Evolutionary conservation across 2,329 filamentous ascomycete species (phyloP).

Genomic region (Alternaria gansuensis): DNA sequence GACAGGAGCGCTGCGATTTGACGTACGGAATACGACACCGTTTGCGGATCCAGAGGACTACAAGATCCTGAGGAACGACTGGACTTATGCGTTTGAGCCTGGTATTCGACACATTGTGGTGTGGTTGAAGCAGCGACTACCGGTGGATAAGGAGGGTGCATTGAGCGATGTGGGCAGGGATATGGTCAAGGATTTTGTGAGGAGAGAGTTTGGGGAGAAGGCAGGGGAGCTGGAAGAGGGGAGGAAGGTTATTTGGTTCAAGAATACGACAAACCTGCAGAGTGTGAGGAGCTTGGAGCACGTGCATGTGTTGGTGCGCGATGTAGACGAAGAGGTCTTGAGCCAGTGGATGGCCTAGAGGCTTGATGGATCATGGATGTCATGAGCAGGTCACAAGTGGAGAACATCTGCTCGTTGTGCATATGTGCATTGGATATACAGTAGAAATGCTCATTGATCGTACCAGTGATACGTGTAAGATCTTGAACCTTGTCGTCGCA

Average conservation of each 20-base stretch:
- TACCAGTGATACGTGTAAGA: background rate
- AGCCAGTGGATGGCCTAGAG: slow-evolving; percentile 22
- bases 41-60: slow-evolving; percentile 66
- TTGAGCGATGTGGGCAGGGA: slow-evolving; percentile 42
- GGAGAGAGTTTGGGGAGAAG: slow-evolving; percentile 59
- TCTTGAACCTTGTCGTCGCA: background rate
- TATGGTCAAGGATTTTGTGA: slow-evolving; percentile 44
- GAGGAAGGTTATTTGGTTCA: slow-evolving; percentile 69
- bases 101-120: slow-evolving; percentile 66
- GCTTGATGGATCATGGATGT: background rate
- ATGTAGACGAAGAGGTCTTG: slow-evolving; percentile 68
- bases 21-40: slow-evolving; percentile 58
- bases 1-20: slow-evolving; percentile 47
- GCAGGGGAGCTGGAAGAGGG: slow-evolving; percentile 48
- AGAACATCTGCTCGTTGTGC: background rate
- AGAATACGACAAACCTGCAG: slow-evolving; percentile 69
- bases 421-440: background rate
- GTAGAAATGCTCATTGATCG: background rate
- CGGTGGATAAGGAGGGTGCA: slow-evolving; percentile 43
- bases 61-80: slow-evolving; percentile 68
- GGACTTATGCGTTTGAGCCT: slow-evolving; percentile 67
- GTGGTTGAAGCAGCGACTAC: slow-evolving; percentile 58
- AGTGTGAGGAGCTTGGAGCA: slow-evolving; percentile 73
- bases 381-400: no score
- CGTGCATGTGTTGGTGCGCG: slow-evolving; percentile 76